These are phyloP conservation scores for Penicillium paneum DNA, from an alignment of 2,329 filamentous ascomycete genomes.

Conservation along the genomic window DNA sequence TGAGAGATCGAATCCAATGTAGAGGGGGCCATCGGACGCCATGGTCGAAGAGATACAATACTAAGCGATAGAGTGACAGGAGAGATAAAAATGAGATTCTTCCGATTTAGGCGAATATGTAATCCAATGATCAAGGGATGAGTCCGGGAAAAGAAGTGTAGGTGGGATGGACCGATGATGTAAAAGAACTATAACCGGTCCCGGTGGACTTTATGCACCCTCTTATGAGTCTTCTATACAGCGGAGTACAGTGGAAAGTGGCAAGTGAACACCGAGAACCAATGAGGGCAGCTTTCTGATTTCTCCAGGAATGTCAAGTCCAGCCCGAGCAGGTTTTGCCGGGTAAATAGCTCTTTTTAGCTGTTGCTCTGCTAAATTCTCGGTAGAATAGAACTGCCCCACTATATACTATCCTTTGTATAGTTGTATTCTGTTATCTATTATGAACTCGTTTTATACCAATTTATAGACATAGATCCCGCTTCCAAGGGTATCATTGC, in stretches of 20 bases:
- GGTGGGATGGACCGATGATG: constrained; percentile 17
- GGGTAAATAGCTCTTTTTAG: constrained; percentile 7
- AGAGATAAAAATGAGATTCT: neutral
- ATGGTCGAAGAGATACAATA: constrained; percentile 24
- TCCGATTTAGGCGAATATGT: neutral
- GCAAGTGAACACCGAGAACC: constrained; percentile 2
- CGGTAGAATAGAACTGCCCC: constrained; percentile 15
- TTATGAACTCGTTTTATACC: constrained; percentile 7
- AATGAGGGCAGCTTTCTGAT: neutral
- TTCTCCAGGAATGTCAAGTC: neutral
- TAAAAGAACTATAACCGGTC: constrained; percentile 13
- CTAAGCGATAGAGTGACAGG: neutral
- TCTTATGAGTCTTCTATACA: neutral
- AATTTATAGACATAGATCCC: constrained; percentile 18
- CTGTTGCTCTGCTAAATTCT: constrained; percentile 14
- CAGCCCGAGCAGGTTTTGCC: neutral
- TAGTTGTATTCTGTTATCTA: neutral
- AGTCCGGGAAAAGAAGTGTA: neutral
- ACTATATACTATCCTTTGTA: neutral
- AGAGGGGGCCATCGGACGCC: constrained; percentile 58
- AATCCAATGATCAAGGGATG: neutral
- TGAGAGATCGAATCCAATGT: constrained; percentile 91
- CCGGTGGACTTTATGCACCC: neutral
- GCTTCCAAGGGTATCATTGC: constrained; percentile 18
- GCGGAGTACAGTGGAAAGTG: neutral